Evolutionary conservation across 1,284 basidiomycete species (phyloP), one percentile per base, ranked within the genome.

Genomic region (Irpex sp.): DNA sequence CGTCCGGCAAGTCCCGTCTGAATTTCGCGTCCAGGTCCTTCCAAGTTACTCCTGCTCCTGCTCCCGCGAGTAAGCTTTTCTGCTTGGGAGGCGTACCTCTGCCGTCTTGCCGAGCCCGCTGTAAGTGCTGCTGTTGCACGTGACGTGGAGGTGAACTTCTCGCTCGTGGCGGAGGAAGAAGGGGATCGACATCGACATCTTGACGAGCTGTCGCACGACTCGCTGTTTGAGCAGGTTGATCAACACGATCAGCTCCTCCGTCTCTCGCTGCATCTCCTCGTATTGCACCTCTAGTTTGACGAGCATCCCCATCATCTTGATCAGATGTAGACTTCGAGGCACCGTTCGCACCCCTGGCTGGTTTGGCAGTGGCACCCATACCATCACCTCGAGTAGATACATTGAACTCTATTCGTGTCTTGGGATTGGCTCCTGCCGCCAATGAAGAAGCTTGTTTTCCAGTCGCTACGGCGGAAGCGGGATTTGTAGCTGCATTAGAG

Each of bases 1-100:
- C 88, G 76, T 97, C 91, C 54, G 95, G 95, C 61, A 98, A 81
- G 67, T 92, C 89, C 71, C 91, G 87, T 51, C 95, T 87, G 81
- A 95, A 97, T 71, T 91, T 89, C 5, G 80, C 79, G 77, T 98
- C 95, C 71, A 94, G 79, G 67, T 88, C 87, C 67, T 86, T 79
- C 93, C 90, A 92, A 62, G 75, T 66, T 68, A 69, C 63, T 68
- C 75, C 68, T 47, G 33, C 67, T 50, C 69, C 68, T 66, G 69
- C 56, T 37, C 21, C 33, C 17, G 55, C 21, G 50, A 37, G 39
- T 15, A 46, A 46, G 39, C 39, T 46, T n/a, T 46, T 46, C 21
- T 57, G 55, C 21, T 33, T 17, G n/a, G 26, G 43, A 11, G 6
- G 21, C 21, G 26, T 33, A 17, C n/a, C 49, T 26, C 49, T 51